phyloP scores from a whole-genome alignment of 208 protist species.

The Trypanosoma melophagium region DNA sequence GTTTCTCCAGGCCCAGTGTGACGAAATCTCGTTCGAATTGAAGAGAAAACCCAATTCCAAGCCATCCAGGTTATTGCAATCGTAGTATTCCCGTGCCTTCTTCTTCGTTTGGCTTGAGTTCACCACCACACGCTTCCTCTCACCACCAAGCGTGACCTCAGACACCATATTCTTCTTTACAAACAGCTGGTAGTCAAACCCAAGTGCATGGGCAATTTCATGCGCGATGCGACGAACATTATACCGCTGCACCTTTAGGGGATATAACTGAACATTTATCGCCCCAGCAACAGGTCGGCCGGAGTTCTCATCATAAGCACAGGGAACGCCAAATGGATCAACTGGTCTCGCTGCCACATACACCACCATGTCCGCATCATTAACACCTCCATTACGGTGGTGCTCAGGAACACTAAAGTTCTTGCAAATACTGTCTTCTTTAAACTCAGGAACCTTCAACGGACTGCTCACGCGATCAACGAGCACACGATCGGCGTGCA shows the following conservation, averaged over 20 bases:
- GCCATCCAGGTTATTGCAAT: constrained; percentile 9
- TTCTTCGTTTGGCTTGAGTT: constrained; percentile 7
- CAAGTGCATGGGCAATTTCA: constrained; percentile 70
- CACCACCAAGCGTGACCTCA: background rate
- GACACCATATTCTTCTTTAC: background rate
- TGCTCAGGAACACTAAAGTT: constrained; percentile 13
- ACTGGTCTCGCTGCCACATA: constrained; percentile 21
- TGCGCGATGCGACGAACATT: constrained; percentile 54
- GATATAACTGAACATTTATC: constrained; percentile 38
- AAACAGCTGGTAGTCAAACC: constrained; percentile 7
- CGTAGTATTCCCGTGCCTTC: constrained; percentile 15
- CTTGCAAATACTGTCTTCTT: background rate
- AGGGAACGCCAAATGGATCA: constrained; percentile 31
- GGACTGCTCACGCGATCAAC: constrained; percentile 1
- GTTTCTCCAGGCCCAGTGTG: constrained; percentile 31
- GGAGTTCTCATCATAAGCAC: constrained; percentile 16
- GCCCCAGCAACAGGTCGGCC: constrained; percentile 37
- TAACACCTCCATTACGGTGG: constrained; percentile 8
- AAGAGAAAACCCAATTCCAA: constrained; percentile 31
- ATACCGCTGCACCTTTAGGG: constrained; percentile 18
- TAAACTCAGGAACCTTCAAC: background rate
- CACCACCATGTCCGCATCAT: constrained; percentile 16
- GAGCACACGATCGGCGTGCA: constrained; percentile 13
- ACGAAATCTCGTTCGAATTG: too few relatives aligned
- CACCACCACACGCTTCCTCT: constrained; percentile 11